phyloP scores from a whole-genome alignment of 768 basidiomycete genomes.

The Boletus fagicola region DNA sequence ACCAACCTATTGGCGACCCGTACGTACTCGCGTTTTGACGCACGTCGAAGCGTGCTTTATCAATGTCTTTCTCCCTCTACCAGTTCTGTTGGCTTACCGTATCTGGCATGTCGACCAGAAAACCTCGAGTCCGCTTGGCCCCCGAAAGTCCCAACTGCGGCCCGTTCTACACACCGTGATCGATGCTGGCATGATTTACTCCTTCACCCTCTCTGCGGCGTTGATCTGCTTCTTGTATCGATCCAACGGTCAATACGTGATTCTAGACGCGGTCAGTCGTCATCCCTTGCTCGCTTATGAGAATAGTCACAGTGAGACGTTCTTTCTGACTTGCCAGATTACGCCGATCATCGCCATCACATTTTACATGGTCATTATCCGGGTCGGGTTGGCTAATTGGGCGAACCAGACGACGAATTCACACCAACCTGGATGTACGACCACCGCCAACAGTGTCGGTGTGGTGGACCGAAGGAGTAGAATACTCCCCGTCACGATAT shows the following conservation, averaged over 20 bases:
- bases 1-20: conserved; percentile 4
- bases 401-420: too few relatives aligned
- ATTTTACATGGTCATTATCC: conserved; percentile 20
- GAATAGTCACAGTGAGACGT: background rate
- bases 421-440: too few relatives aligned
- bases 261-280: conserved; percentile 7
- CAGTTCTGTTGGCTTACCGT: background rate
- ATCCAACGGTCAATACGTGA: conserved; percentile 7
- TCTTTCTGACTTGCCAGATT: background rate
- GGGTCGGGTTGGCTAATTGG: conserved; percentile 1
- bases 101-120: background rate
- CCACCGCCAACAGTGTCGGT: too few relatives aligned
- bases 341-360: conserved; percentile 15
- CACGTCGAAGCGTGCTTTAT: background rate
- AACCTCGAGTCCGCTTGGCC: too few relatives aligned
- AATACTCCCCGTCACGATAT: background rate
- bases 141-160: background rate
- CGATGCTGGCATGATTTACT: conserved; percentile 8
- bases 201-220: background rate
- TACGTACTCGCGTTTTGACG: background rate
- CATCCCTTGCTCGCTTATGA: background rate
- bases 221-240: background rate
- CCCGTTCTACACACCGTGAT: background rate
- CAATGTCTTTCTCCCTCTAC: background rate
- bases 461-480: background rate